Evolutionary conservation across 257 asterid genomes (phyloP).

Genomic region (Gynochthodes officinalis): DNA sequence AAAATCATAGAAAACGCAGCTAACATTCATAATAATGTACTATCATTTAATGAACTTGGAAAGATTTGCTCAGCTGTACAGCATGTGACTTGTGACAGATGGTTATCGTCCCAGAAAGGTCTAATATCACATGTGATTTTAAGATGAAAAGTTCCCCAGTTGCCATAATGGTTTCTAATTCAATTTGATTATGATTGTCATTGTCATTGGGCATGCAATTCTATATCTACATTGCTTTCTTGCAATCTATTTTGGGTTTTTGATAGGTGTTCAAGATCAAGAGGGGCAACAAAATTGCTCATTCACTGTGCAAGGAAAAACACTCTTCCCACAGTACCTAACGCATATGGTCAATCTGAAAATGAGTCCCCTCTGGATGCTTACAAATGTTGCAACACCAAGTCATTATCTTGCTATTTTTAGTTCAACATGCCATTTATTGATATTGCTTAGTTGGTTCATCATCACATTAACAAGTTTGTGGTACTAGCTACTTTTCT

Average conservation of each 20-base stretch:
- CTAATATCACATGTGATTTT: not conserved
- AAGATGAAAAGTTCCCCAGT: not conserved
- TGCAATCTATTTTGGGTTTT: not conserved
- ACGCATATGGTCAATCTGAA: constrained; percentile 10
- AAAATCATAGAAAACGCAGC: too few relatives aligned
- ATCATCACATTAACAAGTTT: constrained; percentile 3
- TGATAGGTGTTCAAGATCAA: not conserved
- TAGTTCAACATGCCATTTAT: constrained; percentile 37
- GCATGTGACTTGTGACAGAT: constrained; percentile 10
- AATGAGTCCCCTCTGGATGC: not conserved
- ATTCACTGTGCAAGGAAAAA: not conserved
- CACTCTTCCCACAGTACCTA: not conserved
- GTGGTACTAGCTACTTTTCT: not conserved
- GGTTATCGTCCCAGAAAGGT: not conserved
- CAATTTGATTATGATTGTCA: not conserved
- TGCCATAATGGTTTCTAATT: not conserved
- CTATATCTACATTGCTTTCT: not conserved
- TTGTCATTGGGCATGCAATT: not conserved
- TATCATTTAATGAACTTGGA: not conserved
- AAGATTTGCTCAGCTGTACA: not conserved
- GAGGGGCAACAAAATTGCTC: not conserved
- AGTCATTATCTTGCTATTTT: constrained; percentile 35
- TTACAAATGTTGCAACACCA: not conserved
- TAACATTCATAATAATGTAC: too few relatives aligned
- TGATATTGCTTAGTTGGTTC: constrained; percentile 16